These are phyloP conservation scores for Rhodotorula sp. DNA, from an alignment of 1,284 basidiomycete species.

Conservation along the genomic window DNA sequence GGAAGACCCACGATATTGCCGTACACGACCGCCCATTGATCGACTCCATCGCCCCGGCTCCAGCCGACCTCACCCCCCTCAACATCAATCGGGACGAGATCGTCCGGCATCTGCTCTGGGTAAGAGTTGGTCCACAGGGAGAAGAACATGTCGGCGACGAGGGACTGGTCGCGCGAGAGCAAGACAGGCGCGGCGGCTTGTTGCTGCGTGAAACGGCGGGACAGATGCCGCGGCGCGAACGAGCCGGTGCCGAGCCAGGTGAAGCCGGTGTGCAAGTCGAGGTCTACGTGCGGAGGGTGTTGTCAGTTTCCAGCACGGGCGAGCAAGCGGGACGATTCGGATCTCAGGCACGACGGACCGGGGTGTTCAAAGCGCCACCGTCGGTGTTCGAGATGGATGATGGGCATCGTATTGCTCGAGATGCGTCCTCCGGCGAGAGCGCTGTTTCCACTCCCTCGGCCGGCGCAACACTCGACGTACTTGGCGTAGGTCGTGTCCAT, in stretches of 20 bases:
- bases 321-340: background rate
- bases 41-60: constrained; percentile 23
- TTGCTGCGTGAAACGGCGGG: constrained; percentile 33
- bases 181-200: constrained; percentile 22
- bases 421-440: constrained; percentile 16
- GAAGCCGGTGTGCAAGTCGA: constrained; percentile 38
- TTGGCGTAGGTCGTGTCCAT: constrained; percentile 41
- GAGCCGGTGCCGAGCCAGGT: constrained; percentile 37
- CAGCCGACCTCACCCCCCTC: constrained; percentile 35
- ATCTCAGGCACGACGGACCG: no score
- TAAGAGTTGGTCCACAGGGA: constrained; percentile 42
- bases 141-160: constrained; percentile 39
- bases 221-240: constrained; percentile 30
- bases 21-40: constrained; percentile 28
- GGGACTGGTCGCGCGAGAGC: constrained; percentile 17
- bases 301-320: background rate
- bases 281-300: constrained; percentile 4
- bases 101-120: constrained; percentile 36
- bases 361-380: constrained; percentile 38
- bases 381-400: constrained; percentile 34
- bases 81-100: constrained; percentile 33
- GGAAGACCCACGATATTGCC: constrained; percentile 20
- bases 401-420: constrained; percentile 32
- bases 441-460: constrained; percentile 1
- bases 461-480: constrained; percentile 19